Conservation (phyloP, 2,329 filamentous ascomycete species). For the Colletotrichum truncatum region DNA sequence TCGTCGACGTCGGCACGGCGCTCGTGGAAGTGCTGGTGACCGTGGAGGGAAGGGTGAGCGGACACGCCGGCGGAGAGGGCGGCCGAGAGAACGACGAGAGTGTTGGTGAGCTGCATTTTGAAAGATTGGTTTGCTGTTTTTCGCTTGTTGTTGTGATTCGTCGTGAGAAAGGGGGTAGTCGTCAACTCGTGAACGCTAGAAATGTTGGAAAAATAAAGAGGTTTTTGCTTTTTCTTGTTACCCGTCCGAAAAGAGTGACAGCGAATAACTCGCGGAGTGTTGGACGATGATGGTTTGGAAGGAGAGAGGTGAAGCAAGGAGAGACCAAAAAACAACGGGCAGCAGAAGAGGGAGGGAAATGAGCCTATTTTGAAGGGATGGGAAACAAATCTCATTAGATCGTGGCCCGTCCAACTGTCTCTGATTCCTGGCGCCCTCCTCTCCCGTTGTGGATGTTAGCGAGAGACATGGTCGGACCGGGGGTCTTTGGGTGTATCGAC, state of each 20-base stretch:
- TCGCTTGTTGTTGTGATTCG: neutral
- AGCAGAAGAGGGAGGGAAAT: constrained; percentile 19
- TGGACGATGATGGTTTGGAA: constrained; percentile 24
- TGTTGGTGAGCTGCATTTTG: constrained; percentile 52
- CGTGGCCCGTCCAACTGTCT: neutral
- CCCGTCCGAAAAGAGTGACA: constrained; percentile 33
- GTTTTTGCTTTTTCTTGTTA: constrained; percentile 6
- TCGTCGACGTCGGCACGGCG: constrained; percentile 30
- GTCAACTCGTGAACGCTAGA: constrained; percentile 18
- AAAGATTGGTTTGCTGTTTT: neutral
- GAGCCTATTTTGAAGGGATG: constrained; percentile 25
- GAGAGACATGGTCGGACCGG: constrained; percentile 1
- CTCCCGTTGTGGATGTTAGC: constrained; percentile 17
- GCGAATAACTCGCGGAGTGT: constrained; percentile 28
- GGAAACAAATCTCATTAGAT: constrained; percentile 24
- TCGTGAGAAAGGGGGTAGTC: neutral
- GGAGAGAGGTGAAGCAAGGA: constrained; percentile 8
- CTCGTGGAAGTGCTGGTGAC: constrained; percentile 40
- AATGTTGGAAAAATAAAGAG: neutral
- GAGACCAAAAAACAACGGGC: neutral
- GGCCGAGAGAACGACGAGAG: constrained; percentile 47
- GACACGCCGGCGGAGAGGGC: constrained; percentile 47
- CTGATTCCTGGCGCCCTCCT: neutral
- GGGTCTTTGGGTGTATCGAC: neutral
- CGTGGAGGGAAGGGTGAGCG: constrained; percentile 50